Conservation (phyloP, 768 basidiomycete genomes). For the Suillus sp. region DNA sequence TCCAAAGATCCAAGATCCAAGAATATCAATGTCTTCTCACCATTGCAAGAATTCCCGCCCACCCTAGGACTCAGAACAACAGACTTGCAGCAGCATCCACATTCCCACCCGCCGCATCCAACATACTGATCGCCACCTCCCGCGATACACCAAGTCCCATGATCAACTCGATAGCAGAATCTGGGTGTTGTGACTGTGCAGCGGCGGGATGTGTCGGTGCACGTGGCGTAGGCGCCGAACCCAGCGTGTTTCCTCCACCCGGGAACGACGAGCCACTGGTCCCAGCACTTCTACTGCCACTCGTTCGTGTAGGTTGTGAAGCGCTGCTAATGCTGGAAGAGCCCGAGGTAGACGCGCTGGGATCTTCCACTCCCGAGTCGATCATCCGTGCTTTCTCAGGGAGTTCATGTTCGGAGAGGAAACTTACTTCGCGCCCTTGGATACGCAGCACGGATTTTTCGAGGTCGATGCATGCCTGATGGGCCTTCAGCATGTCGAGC, state of each 20-base stretch:
- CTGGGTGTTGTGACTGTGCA: slow-evolving; percentile 45
- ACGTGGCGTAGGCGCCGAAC: slow-evolving; percentile 42
- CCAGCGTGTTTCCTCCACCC: slow-evolving; percentile 66
- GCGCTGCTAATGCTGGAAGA: slow-evolving; percentile 14
- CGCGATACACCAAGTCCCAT: slow-evolving; percentile 78
- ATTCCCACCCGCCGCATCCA: slow-evolving; percentile 84
- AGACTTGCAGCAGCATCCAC: slow-evolving; percentile 87
- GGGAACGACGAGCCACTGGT: slow-evolving; percentile 33
- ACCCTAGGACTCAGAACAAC: slow-evolving; percentile 54
- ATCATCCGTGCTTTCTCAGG: slow-evolving; percentile 72
- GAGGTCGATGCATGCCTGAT: slow-evolving; percentile 95
- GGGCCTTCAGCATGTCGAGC: slow-evolving; percentile 98
- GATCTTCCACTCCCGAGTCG: slow-evolving; percentile 34
- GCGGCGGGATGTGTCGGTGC: slow-evolving; percentile 23
- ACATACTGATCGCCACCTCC: slow-evolving; percentile 72
- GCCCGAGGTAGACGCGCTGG: slow-evolving; percentile 23
- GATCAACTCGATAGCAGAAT: slow-evolving; percentile 61
- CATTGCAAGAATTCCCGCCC: background rate
- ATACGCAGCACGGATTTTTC: slow-evolving; percentile 90
- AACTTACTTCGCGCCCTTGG: slow-evolving; percentile 83
- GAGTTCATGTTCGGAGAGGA: slow-evolving; percentile 93
- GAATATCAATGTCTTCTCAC: background rate
- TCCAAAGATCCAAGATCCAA: background rate
- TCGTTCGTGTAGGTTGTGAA: slow-evolving; percentile 13
- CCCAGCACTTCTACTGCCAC: slow-evolving; percentile 21